Conservation (phyloP, 805 yeast species). For the Wickerhamomyces subpelliculosus region DNA sequence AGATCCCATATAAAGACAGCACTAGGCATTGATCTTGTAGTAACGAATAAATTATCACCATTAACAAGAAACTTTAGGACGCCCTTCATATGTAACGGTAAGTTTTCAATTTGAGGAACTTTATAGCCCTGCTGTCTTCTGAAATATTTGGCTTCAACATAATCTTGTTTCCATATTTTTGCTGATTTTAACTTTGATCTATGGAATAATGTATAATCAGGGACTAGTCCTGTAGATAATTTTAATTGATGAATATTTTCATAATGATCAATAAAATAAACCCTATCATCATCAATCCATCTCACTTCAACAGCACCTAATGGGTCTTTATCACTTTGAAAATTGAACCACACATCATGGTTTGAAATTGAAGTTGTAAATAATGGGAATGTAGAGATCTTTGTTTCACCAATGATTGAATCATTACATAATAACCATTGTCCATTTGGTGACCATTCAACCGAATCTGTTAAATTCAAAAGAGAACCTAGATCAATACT, state of each 20-base stretch:
- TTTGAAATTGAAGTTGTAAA: conserved; percentile 7
- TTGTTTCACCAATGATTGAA: conserved; percentile 1
- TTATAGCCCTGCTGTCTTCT: conserved; percentile 1
- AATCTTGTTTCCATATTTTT: conserved; percentile 8
- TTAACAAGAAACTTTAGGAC: conserved; percentile 1
- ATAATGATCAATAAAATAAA: conserved; percentile 11
- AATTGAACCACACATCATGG: conserved; percentile 4
- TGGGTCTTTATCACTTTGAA: conserved; percentile 4
- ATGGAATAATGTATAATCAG: conserved; percentile 1
- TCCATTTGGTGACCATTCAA: conserved; percentile 1
- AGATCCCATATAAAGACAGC: conserved; percentile 11
- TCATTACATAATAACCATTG: conserved; percentile 3
- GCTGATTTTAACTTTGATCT: background rate
- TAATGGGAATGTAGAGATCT: conserved; percentile 4
- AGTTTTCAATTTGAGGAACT: conserved; percentile 4
- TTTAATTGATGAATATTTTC: conserved; percentile 6
- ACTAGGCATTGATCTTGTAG: conserved; percentile 10
- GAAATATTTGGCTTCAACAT: conserved; percentile 3
- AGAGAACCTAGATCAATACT: background rate
- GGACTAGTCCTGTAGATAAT: conserved; percentile 5
- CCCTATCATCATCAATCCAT: conserved; percentile 9
- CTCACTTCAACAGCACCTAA: conserved; percentile 4
- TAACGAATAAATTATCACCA: conserved; percentile 1
- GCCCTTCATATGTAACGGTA: conserved; percentile 4
- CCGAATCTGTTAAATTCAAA: background rate